Evolutionary conservation across 306 rosid species (phyloP).

Genomic region (Quercus engelmannii): DNA sequence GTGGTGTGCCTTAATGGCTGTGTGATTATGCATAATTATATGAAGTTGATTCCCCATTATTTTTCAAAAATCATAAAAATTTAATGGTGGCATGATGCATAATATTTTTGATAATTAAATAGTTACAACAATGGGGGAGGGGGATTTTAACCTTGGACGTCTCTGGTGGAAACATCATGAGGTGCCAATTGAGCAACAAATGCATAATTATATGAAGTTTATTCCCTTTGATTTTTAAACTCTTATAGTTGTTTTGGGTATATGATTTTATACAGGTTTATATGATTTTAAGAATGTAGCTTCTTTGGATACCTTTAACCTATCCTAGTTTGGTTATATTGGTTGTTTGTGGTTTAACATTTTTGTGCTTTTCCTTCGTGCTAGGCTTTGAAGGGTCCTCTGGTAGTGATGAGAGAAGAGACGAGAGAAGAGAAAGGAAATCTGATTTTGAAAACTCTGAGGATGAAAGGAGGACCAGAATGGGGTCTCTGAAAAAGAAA

Average conservation of each 20-base stretch:
- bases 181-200: not conserved
- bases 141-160: too few species aligned
- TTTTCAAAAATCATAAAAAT: too few species aligned
- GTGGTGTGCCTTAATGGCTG: not conserved
- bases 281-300: not conserved
- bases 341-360: not conserved
- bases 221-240: not conserved
- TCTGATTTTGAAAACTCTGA: conserved; percentile 94
- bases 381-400: conserved; percentile 94
- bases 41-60: not conserved
- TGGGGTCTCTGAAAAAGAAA: conserved; percentile 90
- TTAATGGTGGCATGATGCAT: too few species aligned
- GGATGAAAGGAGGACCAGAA: conserved; percentile 89
- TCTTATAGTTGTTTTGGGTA: not conserved
- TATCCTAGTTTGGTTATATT: not conserved
- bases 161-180: too few species aligned
- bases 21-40: not conserved
- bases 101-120: too few species aligned
- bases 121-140: too few species aligned
- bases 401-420: conserved; percentile 89
- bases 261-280: not conserved
- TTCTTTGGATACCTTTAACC: not conserved
- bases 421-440: conserved; percentile 81
- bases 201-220: not conserved
- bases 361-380: conserved; percentile 7